phyloP scores from a whole-genome alignment of 306 rosid genomes.

The Sphenostylis stenocarpa region DNA sequence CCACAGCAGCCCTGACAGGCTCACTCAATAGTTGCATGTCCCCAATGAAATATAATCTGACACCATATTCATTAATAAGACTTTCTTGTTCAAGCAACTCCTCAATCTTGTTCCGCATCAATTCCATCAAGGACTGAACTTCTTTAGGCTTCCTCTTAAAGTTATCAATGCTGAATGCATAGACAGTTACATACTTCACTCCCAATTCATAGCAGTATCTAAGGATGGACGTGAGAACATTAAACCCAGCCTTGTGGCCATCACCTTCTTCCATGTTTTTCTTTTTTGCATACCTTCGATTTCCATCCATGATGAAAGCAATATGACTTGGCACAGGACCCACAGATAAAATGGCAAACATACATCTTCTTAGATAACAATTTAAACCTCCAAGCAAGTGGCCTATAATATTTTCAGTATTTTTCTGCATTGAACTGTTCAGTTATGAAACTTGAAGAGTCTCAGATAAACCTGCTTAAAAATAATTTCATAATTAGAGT shows the following conservation, averaged over 20 bases:
- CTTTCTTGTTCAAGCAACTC: slow-evolving; percentile 55
- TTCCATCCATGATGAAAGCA: slow-evolving; percentile 93
- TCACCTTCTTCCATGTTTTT: slow-evolving; percentile 46
- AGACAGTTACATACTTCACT: slow-evolving; percentile 60
- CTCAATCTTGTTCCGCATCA: slow-evolving; percentile 73
- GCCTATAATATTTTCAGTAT: slow-evolving; percentile 20
- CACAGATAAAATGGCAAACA: slow-evolving; percentile 49
- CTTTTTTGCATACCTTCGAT: slow-evolving; percentile 75
- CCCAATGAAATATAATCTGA: slow-evolving; percentile 64
- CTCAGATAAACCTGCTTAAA: slow-evolving; percentile 24
- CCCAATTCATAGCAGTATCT: slow-evolving; percentile 74
- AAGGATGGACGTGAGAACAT: slow-evolving; percentile 54
- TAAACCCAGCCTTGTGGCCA: slow-evolving; percentile 71
- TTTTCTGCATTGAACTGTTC: slow-evolving; percentile 47
- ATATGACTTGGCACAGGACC: slow-evolving; percentile 80
- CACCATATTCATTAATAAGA: slow-evolving; percentile 54
- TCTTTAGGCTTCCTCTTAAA: slow-evolving; percentile 63
- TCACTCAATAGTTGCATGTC: slow-evolving; percentile 57
- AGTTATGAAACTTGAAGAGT: not conserved
- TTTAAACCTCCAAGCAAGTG: slow-evolving; percentile 34
- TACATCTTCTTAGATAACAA: slow-evolving; percentile 54
- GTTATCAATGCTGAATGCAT: slow-evolving; percentile 91
- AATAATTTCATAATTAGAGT: slow-evolving; percentile 3
- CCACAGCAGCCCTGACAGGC: slow-evolving; percentile 57
- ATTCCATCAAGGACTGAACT: slow-evolving; percentile 63